Base-by-base conservation (phyloP, 352 stramenopile genomes). In the Globisporangium camurandrum region DNA sequence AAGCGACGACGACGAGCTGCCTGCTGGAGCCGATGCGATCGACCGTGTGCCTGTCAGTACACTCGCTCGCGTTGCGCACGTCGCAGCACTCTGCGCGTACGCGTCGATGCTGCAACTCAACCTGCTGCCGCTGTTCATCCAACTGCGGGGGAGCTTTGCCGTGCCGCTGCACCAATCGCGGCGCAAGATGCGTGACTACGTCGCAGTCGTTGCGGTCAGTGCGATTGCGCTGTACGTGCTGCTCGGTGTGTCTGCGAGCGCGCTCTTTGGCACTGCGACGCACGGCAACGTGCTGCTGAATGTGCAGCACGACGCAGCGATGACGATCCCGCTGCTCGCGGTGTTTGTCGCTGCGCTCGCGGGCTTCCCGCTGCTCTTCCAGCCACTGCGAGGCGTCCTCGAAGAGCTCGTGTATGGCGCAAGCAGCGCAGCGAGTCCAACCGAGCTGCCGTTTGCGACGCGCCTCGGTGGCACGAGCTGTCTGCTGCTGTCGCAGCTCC, bases 91-190 rank as follows among this genome's bases (percentile, higher is more conserved):
- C 60, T 89, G 81, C 67, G 89, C 80, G 52, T 89, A 85, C 52
- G 75, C 75, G n/a, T 92, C 89, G 59, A 87, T 89, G 75, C 84
- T 87, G 71, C 80, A 92, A 23, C 50, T 92, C 51, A 92, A 92
- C 54, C 56, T 92, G 16, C 54, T 89, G 20, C 77, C 80, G 59
- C 61, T 89, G 14, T 89, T 87, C 52, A 75, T 84, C 41, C 70
- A 86, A 45, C 53, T 86, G 19, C 77, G 77, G 6, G 73, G 73
- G 30, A 3, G 61, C 51, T 34, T 82, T 79, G 49, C 85, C 86
- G 74, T 74, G 62, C 40, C 75, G 64, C 38, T 30, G 5, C 9
- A 9, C 7, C 17, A 24, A 12, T 19, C 24, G 42, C 42, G 42
- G 2, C 31, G 22, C 2, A 24, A 9, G 22, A 48, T 38, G 42